These are phyloP conservation scores for Trichosporon asahii DNA, from an alignment of 1,284 basidiomycete genomes.

Conservation along the genomic window DNA sequence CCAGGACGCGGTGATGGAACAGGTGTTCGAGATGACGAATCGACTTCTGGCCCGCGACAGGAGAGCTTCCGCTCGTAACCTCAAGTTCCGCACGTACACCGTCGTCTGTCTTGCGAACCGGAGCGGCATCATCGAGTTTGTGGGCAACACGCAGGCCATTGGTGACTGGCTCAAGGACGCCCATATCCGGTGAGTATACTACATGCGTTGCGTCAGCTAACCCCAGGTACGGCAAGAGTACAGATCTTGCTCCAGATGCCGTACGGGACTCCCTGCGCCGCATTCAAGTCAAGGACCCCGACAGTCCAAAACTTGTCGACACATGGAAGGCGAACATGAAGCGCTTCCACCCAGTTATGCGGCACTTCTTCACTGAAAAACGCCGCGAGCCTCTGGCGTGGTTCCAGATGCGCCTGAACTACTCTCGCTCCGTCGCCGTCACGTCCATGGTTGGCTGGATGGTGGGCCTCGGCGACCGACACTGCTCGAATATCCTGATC, in stretches of 20 bases:
- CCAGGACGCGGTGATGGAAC: constrained; percentile 98
- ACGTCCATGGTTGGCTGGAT: constrained; percentile 93
- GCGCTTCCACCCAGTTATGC: constrained; percentile 78
- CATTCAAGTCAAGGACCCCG: constrained; percentile 44
- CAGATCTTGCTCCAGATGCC: constrained; percentile 27
- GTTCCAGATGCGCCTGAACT: constrained; percentile 89
- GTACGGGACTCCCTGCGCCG: constrained; percentile 31
- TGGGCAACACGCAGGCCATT: constrained; percentile 71
- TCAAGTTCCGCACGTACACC: constrained; percentile 78
- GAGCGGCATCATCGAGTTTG: constrained; percentile 89
- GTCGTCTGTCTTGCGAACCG: constrained; percentile 79
- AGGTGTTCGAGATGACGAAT: constrained; percentile 91
- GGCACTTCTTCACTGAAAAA: constrained; percentile 88
- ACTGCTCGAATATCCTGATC: constrained; percentile 87
- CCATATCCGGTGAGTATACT: constrained; percentile 59
- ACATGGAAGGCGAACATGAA: constrained; percentile 59
- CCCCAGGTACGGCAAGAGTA: constrained; percentile 31
- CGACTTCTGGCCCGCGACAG: constrained; percentile 68
- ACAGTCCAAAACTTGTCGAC: constrained; percentile 49
- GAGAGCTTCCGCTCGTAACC: constrained; percentile 67
- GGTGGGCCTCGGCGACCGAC: constrained; percentile 88
- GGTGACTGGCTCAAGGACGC: constrained; percentile 61
- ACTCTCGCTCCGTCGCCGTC: constrained; percentile 86
- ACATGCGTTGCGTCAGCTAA: not conserved
- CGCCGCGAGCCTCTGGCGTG: constrained; percentile 83